phyloP scores from a whole-genome alignment of 2,329 filamentous ascomycete genomes.

The Colletotrichum simmondsii region DNA sequence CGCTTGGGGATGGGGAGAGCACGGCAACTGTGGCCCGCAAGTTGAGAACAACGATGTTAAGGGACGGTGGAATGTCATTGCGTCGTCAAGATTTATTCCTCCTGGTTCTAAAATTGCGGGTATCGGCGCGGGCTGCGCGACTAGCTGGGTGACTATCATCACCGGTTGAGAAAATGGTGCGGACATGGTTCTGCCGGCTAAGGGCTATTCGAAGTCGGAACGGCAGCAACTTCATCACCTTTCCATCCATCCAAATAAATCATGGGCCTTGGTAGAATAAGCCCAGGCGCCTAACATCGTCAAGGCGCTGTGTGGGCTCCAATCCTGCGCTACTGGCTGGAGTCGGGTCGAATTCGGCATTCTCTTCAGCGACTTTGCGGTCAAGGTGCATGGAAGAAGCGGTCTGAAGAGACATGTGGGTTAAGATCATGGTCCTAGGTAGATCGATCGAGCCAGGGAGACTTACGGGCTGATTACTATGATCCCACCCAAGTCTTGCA shows the following conservation, averaged over 20 bases:
- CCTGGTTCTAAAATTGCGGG: slow-evolving; percentile 62
- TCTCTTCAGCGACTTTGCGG: slow-evolving; percentile 45
- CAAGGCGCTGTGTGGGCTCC: slow-evolving; percentile 79
- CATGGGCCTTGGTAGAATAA: slow-evolving; percentile 47
- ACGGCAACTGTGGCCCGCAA: slow-evolving; percentile 89
- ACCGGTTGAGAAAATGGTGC: slow-evolving; percentile 38
- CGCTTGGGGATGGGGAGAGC: slow-evolving; percentile 97
- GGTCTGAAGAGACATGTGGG: slow-evolving; percentile 48
- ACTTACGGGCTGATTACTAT: slow-evolving; percentile 71
- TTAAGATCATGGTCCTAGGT: slow-evolving; percentile 39
- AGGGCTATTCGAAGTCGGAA: neutral
- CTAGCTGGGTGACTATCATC: slow-evolving; percentile 77
- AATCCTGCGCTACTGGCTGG: slow-evolving; percentile 49
- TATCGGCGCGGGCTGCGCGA: slow-evolving; percentile 89
- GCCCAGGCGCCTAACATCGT: slow-evolving; percentile 67
- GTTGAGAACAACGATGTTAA: slow-evolving; percentile 74
- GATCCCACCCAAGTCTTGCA: slow-evolving; percentile 79
- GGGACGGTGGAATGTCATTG: slow-evolving; percentile 75
- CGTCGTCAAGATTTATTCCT: slow-evolving; percentile 65
- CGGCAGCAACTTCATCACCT: slow-evolving; percentile 35
- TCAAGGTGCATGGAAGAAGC: slow-evolving; percentile 55
- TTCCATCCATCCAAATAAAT: slow-evolving; percentile 31
- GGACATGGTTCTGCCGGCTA: neutral
- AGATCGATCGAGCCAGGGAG: neutral
- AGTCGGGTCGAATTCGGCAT: slow-evolving; percentile 39